phyloP scores from a whole-genome alignment of 495 filamentous ascomycete genomes.

The Elasticomyces elasticus region DNA sequence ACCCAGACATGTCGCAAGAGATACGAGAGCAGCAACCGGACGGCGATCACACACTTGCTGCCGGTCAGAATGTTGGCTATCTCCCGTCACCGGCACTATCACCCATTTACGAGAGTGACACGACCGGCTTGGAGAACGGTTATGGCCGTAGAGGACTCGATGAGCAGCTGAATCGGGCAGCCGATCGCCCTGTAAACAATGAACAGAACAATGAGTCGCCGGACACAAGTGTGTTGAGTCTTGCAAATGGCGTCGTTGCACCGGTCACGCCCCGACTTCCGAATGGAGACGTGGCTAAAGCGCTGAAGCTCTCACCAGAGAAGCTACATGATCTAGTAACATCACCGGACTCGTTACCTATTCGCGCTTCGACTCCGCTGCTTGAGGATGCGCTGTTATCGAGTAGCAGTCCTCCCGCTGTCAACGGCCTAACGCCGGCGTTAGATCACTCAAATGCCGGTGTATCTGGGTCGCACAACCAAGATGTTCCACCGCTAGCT shows the following conservation, averaged over 20 bases:
- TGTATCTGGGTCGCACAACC: not conserved
- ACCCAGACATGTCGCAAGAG: not conserved
- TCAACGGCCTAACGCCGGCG: not conserved
- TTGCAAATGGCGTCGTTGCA: not conserved
- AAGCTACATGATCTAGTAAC: conserved; percentile 46
- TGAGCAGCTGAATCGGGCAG: not conserved
- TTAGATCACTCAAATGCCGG: not conserved
- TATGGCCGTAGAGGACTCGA: too few species aligned
- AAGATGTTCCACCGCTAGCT: conserved; percentile 7
- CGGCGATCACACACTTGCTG: not conserved
- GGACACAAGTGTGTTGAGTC: not conserved
- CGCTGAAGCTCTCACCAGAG: conserved; percentile 46
- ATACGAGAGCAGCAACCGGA: not conserved
- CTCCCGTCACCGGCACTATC: not conserved
- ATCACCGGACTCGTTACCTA: conserved; percentile 42
- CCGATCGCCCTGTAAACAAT: too few species aligned
- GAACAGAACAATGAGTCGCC: not conserved
- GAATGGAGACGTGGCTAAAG: conserved; percentile 19
- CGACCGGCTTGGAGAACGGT: too few species aligned
- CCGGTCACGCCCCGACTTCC: not conserved
- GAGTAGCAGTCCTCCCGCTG: not conserved
- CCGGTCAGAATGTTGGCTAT: not conserved
- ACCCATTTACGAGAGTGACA: not conserved
- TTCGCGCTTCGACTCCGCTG: conserved; percentile 1
- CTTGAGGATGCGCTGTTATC: not conserved